Evolutionary conservation across 2,329 filamentous ascomycete species (phyloP).

Genomic region (Nemania serpens): DNA sequence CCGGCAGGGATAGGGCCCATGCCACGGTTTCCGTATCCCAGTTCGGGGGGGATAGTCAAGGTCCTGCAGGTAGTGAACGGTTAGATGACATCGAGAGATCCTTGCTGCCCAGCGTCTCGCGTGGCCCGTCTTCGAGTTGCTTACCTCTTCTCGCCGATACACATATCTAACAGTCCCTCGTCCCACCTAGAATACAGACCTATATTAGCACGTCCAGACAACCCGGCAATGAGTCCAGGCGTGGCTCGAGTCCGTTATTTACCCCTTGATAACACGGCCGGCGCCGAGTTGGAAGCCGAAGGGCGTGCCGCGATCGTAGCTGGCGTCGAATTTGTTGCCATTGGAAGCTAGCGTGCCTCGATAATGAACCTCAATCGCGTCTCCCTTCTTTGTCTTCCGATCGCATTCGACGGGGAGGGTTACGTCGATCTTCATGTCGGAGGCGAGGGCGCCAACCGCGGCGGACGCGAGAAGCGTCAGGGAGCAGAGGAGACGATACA

Average conservation of each 20-base stretch:
- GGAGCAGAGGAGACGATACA: constrained; percentile 55
- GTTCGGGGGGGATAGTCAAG: constrained; percentile 84
- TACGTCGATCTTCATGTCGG: constrained; percentile 77
- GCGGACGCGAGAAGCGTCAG: constrained; percentile 58
- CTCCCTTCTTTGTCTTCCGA: constrained; percentile 75
- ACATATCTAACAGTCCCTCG: constrained; percentile 88
- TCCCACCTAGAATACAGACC: constrained; percentile 69
- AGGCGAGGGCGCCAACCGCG: constrained; percentile 55
- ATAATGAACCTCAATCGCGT: constrained; percentile 87
- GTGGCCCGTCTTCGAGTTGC: constrained; percentile 15
- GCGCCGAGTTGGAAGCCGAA: constrained; percentile 79
- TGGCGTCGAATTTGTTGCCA: constrained; percentile 83
- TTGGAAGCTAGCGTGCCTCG: constrained; percentile 74
- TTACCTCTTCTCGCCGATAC: constrained; percentile 85
- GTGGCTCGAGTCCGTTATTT: not conserved
- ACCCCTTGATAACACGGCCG: constrained; percentile 89
- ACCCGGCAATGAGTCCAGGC: not conserved
- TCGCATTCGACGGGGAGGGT: constrained; percentile 76
- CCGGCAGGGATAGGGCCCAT: constrained; percentile 84
- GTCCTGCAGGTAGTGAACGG: constrained; percentile 55
- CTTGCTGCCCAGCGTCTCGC: not conserved
- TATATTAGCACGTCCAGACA: not conserved
- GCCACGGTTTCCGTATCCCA: constrained; percentile 77
- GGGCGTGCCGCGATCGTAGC: constrained; percentile 76
- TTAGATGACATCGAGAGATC: constrained; percentile 21